Base-by-base conservation (phyloP, 139 green algal species). In the Chlamydomonas sphaeroides region DNA sequence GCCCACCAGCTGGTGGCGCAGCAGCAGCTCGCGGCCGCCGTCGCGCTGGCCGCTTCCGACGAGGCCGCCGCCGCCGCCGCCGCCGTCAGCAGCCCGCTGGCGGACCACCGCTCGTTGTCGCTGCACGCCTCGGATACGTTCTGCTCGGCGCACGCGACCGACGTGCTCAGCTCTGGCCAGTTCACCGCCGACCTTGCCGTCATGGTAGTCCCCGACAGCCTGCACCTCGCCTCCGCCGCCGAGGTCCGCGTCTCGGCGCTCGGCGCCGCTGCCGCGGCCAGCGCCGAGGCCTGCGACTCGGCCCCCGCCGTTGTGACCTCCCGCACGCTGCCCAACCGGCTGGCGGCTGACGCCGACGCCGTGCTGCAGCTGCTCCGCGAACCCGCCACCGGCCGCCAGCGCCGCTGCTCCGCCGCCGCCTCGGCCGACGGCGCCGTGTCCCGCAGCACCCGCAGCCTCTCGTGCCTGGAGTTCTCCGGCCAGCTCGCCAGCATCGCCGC, bases 381-480 rank as follows among this genome's bases (percentile, higher is more conserved):
- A 10, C 11, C 18, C 30, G 6, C 15, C 7, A n/a, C 30, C n/a
- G 14, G 26, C 59, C 26, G 10, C 57, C 14, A 35, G 28, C 28
- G 14, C 21, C 10, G 26, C 30, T 3, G 26, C 59, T 20, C 59
- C 14, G 15, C 59, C 11, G n/a, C n/a, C 5, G 6, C n/a, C 26
- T n/a, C n/a, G n/a, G n/a, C 10, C 26, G 8, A 36, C n/a, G 30
- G n/a, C 59, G n/a, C 5, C 59, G n/a, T 11, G 14, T 38, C n/a
- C 8, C 74, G 59, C 59, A 80, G 74, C 59, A 80, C 61, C 11
- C 75, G 75, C 75, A 82, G 75, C 61, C 41, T 82, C 38, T 82
- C 75, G 36, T 82, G 75, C 59, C 8, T 82, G 32, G 75, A 82
- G 61, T 72, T 82, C 75, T 71, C 56, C 45, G 75, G 62, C 32